phyloP scores from a whole-genome alignment of 768 basidiomycete genomes.

The Suillus subaureus region DNA sequence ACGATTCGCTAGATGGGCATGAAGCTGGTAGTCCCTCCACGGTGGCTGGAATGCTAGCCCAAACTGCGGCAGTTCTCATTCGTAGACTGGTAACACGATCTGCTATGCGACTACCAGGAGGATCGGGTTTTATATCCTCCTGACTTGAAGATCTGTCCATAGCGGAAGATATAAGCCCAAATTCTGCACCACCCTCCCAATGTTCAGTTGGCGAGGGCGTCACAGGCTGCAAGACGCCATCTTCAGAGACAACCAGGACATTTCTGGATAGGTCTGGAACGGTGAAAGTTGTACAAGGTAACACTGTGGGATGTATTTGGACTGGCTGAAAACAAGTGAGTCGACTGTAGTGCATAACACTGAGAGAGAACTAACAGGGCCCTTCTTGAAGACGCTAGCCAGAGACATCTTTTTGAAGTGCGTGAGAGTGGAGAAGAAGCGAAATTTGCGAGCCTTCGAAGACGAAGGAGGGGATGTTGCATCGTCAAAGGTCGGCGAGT shows the following conservation, averaged over 20 bases:
- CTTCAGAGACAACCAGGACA: not conserved
- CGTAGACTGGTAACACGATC: slow-evolving; percentile 28
- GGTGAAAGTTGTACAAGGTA: not conserved
- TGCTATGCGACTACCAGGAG: slow-evolving; percentile 26
- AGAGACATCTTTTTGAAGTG: not conserved
- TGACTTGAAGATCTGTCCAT: not conserved
- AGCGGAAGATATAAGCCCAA: not conserved
- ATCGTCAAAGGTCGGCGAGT: not conserved
- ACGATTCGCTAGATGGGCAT: not conserved
- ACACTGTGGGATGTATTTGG: not conserved
- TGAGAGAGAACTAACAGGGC: not conserved
- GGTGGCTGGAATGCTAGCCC: slow-evolving; percentile 32
- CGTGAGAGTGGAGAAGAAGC: not conserved
- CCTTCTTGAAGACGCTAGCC: slow-evolving; percentile 1
- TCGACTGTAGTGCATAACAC: not conserved
- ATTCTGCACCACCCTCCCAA: not conserved
- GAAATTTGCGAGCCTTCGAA: not conserved
- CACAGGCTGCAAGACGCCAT: not conserved
- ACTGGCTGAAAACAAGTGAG: not conserved
- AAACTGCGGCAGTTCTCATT: slow-evolving; percentile 26
- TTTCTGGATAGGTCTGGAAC: not conserved
- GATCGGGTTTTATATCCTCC: not conserved
- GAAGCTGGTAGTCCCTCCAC: not conserved
- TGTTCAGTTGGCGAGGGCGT: not conserved
- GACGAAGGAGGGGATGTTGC: not conserved